A percentile compares a stretch with the other conserved stretches of the same genome.
phyloP scores from a whole-genome alignment of 495 filamentous ascomycete genomes.

The Xylaria flabelliformis region DNA sequence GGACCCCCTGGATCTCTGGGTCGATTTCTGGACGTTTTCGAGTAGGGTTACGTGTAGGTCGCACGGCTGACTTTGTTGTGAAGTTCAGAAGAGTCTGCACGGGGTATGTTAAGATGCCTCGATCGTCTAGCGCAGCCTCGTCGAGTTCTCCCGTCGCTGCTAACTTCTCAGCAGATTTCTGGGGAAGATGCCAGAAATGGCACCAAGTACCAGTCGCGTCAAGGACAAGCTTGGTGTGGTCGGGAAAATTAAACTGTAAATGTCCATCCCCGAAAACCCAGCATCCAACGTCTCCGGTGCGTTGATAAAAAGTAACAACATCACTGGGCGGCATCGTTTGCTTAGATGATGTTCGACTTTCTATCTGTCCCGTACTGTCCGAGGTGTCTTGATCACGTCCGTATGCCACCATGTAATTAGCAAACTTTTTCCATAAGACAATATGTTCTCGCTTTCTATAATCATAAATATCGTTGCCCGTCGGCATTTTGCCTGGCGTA shows the following conservation, averaged over 20 bases:
- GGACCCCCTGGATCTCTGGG: conserved; percentile 64
- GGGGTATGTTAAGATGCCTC: conserved; percentile 65
- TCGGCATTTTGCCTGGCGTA: conserved; percentile 57
- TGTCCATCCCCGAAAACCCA: conserved; percentile 90
- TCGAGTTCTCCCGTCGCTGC: conserved; percentile 67
- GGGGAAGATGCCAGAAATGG: conserved; percentile 83
- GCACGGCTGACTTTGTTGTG: conserved; percentile 50
- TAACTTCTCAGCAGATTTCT: conserved; percentile 69
- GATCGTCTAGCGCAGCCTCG: conserved; percentile 66
- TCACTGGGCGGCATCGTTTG: conserved; percentile 56
- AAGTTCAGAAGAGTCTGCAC: conserved; percentile 65
- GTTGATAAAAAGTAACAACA: conserved; percentile 87
- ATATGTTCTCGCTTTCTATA: conserved; percentile 74
- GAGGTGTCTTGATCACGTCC: conserved; percentile 58
- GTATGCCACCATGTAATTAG: conserved; percentile 85
- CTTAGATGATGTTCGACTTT: conserved; percentile 55
- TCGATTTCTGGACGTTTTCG: conserved; percentile 60
- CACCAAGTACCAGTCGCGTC: conserved; percentile 76
- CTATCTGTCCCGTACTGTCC: conserved; percentile 53
- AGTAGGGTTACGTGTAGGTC: conserved; percentile 50
- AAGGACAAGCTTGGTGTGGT: conserved; percentile 92
- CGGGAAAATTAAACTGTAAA: conserved; percentile 94
- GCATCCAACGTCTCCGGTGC: conserved; percentile 83
- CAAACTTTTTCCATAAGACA: conserved; percentile 88
- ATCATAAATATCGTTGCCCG: conserved; percentile 65